phyloP scores from a whole-genome alignment of 176 grass and related monocot genomes.

The Hsuehochloa calcarea region DNA sequence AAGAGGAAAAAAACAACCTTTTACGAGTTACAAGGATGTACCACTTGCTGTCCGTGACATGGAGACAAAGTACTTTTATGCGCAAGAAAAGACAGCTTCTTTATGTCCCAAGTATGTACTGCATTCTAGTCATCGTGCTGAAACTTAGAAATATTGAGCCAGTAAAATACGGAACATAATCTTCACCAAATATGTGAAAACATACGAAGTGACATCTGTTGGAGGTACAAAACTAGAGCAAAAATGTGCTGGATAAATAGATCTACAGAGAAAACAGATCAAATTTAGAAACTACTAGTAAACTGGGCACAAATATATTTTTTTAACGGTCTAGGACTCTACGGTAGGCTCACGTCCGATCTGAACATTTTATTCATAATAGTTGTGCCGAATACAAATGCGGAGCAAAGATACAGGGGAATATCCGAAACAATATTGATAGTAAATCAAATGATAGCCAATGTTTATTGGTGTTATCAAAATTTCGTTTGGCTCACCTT shows the following conservation, averaged over 20 bases:
- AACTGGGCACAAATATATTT: background rate
- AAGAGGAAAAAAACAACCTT: background rate
- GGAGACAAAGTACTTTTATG: conserved; percentile 18
- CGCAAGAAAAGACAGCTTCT: conserved; percentile 21
- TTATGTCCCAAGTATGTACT: background rate
- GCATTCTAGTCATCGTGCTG: background rate
- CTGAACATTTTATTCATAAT: too few species aligned
- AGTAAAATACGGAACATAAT: background rate
- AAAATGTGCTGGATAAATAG: background rate
- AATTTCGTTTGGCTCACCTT: too few species aligned
- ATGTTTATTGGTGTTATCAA: too few species aligned
- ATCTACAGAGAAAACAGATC: background rate
- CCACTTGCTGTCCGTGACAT: background rate
- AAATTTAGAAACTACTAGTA: background rate
- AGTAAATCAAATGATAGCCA: too few species aligned
- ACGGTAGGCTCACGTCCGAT: too few species aligned
- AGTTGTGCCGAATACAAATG: too few species aligned
- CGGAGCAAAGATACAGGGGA: too few species aligned
- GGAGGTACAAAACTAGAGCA: background rate
- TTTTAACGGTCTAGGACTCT: background rate
- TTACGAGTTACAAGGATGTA: conserved; percentile 1
- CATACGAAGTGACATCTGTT: background rate
- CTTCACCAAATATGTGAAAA: background rate
- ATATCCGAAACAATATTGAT: too few species aligned
- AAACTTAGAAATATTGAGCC: background rate